phyloP scores from a whole-genome alignment of 768 basidiomycete genomes.

The Albatrellus ellisii region DNA sequence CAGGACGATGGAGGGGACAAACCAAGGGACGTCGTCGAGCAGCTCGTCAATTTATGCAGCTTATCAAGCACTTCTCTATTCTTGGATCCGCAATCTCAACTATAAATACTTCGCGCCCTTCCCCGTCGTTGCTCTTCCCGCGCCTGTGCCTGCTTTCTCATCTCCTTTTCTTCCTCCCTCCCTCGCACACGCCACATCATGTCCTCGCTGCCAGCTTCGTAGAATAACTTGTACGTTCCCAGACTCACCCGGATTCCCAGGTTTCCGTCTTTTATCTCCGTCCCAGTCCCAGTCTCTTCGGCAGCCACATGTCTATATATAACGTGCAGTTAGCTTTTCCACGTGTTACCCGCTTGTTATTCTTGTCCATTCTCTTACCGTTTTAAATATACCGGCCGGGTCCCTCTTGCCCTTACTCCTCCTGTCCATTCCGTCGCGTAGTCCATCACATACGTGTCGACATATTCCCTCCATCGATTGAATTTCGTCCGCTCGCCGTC shows the following conservation, averaged over 20 bases:
- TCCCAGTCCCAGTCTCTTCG: conserved; percentile 19
- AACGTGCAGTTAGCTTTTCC: conserved; percentile 14
- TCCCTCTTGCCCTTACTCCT: conserved; percentile 23
- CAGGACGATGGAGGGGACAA: not conserved
- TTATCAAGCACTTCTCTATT: conserved; percentile 3
- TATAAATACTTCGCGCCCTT: conserved; percentile 14
- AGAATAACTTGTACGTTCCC: conserved; percentile 56
- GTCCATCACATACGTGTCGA: conserved; percentile 58
- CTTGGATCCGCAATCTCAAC: conserved; percentile 7
- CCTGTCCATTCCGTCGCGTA: conserved; percentile 64
- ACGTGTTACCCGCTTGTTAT: not conserved
- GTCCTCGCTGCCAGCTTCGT: conserved; percentile 57
- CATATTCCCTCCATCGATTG: conserved; percentile 62
- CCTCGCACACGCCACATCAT: conserved; percentile 28
- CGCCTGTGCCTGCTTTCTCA: conserved; percentile 26
- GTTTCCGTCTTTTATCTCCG: conserved; percentile 22
- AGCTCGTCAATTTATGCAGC: conserved; percentile 2
- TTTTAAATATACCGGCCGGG: conserved; percentile 3
- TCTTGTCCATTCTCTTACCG: not conserved
- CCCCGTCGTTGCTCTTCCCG: conserved; percentile 47
- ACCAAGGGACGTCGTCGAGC: conserved; percentile 16
- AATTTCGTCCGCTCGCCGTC: conserved; percentile 34
- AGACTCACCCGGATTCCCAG: conserved; percentile 43
- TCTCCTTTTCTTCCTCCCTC: conserved; percentile 20
- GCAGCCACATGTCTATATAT: conserved; percentile 41